phyloP scores from a whole-genome alignment of 164 flowering plant genomes.

The Cinnamomum micranthum region DNA sequence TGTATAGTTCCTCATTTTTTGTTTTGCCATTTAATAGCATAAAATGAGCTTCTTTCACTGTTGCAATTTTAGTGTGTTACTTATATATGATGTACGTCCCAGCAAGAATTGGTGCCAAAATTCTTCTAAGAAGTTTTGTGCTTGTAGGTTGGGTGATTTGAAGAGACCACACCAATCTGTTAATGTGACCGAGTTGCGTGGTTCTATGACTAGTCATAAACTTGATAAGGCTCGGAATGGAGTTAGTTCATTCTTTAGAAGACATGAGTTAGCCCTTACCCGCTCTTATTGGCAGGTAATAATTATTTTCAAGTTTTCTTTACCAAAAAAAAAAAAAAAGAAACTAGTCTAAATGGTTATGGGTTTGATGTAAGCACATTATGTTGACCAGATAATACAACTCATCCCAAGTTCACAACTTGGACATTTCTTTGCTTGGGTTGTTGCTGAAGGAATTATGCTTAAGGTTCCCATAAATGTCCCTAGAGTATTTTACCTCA shows the following conservation, averaged over 20 bases:
- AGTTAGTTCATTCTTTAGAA: conserved; percentile 72
- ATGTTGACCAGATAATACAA: conserved; percentile 70
- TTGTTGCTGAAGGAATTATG: conserved; percentile 83
- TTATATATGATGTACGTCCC: not conserved
- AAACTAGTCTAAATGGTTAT: conserved; percentile 7
- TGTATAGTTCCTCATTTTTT: not conserved
- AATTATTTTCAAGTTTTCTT: not conserved
- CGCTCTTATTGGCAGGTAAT: conserved; percentile 88
- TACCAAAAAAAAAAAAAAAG: too few relatives aligned
- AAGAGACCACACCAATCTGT: conserved; percentile 24
- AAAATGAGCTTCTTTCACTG: not conserved
- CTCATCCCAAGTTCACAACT: conserved; percentile 56
- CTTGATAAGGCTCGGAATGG: conserved; percentile 42
- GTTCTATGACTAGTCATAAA: conserved; percentile 24
- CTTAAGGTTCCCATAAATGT: conserved; percentile 70
- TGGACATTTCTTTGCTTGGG: conserved; percentile 88
- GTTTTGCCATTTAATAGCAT: not conserved
- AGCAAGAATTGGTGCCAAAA: not conserved
- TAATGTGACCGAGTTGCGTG: conserved; percentile 27
- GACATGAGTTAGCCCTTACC: conserved; percentile 58
- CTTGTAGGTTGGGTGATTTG: conserved; percentile 48
- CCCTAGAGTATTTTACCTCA: conserved; percentile 89
- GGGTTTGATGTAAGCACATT: conserved; percentile 4
- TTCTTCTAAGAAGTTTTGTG: conserved; percentile 9
- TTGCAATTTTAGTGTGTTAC: not conserved